These are phyloP conservation scores for Cladophialophora immunda DNA, from an alignment of 2,329 filamentous ascomycete genomes.

Conservation along the genomic window DNA sequence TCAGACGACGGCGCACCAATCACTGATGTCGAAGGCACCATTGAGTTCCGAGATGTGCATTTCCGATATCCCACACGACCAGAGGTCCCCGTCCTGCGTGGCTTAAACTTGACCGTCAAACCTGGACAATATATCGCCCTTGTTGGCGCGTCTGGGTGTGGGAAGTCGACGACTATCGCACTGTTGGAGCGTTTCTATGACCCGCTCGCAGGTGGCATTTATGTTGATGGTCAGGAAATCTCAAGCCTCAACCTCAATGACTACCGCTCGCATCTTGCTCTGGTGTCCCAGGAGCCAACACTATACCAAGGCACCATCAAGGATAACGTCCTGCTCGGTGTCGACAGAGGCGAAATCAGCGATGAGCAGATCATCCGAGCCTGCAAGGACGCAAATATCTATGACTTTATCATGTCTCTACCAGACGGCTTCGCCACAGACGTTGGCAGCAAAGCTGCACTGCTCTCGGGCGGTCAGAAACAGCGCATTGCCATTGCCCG, in stretches of 20 bases:
- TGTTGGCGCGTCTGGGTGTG: conserved; percentile 89
- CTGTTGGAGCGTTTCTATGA: conserved; percentile 96
- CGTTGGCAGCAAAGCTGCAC: conserved; percentile 84
- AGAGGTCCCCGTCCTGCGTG: conserved; percentile 89
- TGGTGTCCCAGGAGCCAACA: conserved; percentile 94
- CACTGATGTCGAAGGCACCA: conserved; percentile 72
- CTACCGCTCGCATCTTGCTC: conserved; percentile 82
- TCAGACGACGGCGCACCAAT: conserved; percentile 72
- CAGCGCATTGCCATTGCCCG: conserved; percentile 94
- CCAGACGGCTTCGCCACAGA: conserved; percentile 86
- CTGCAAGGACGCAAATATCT: conserved; percentile 90
- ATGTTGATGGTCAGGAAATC: conserved; percentile 84
- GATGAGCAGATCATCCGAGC: conserved; percentile 79
- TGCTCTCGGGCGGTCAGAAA: conserved; percentile 91
- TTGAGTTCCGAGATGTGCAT: conserved; percentile 92
- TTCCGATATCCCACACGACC: conserved; percentile 93
- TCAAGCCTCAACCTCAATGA: conserved; percentile 82
- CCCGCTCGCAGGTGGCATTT: conserved; percentile 79
- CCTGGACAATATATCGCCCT: conserved; percentile 69
- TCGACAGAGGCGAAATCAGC: conserved; percentile 69
- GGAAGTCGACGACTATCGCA: conserved; percentile 92
- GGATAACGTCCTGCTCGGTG: conserved; percentile 88
- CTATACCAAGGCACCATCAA: conserved; percentile 91
- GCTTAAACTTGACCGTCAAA: conserved; percentile 68
- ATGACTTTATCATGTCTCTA: conserved; percentile 86